These are phyloP conservation scores for Fusarium xyrophilum DNA, from an alignment of 2,329 filamentous ascomycete species.

Conservation along the genomic window DNA sequence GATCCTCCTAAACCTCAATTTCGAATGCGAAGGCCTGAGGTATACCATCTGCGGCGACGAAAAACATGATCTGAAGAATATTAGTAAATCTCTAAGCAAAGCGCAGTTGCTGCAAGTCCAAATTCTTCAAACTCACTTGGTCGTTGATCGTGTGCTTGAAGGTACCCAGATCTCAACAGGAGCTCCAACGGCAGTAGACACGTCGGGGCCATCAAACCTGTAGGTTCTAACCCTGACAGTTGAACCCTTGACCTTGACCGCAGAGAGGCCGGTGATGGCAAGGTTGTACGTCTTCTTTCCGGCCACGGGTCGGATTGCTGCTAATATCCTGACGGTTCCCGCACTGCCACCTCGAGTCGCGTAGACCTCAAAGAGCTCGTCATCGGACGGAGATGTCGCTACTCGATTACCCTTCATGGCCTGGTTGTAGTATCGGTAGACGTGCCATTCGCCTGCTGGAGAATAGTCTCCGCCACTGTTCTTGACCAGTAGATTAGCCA, in stretches of 20 bases:
- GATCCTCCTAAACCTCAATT: background rate
- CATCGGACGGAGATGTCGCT: background rate
- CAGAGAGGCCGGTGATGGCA: background rate
- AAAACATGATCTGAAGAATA: background rate
- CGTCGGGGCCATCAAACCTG: background rate
- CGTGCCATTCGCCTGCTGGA: background rate
- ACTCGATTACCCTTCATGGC: background rate
- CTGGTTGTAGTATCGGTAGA: background rate
- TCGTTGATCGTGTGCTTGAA: background rate
- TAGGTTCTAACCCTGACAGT: background rate
- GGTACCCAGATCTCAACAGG: background rate
- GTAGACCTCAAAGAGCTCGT: background rate
- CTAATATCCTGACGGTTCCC: background rate
- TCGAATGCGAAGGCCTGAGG: background rate
- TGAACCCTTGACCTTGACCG: background rate
- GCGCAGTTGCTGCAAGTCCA: background rate
- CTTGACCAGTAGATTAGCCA: background rate
- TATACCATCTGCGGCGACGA: background rate
- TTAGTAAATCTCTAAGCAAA: background rate
- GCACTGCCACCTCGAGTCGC: background rate
- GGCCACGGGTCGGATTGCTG: background rate
- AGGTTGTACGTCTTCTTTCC: background rate
- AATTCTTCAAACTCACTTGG: background rate
- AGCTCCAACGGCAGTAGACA: background rate
- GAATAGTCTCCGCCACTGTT: background rate